Percentiles rank a stretch among this genome's conserved stretches.
Conservation (phyloP, 192 early-diverging fungal genomes). For the Backusella parvicylindrica region DNA sequence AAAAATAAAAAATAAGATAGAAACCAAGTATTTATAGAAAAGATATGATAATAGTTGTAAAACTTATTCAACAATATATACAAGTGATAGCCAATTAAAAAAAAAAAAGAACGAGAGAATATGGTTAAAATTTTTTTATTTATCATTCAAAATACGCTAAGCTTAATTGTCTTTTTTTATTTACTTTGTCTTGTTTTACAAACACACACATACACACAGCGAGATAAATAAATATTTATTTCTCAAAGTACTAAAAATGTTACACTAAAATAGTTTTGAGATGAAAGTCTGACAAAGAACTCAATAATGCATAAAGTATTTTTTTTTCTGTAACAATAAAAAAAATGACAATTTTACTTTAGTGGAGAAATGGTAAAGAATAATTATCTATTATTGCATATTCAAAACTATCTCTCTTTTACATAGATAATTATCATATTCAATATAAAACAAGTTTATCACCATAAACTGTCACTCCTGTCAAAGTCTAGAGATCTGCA, state of each 20-base stretch:
- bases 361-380: background rate
- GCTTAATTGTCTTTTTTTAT: background rate
- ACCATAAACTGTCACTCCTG: background rate
- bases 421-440: background rate
- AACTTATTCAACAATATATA: background rate
- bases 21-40: background rate
- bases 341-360: background rate
- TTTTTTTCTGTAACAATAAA: background rate
- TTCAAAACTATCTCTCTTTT: background rate
- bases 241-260: background rate
- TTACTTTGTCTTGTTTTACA: background rate
- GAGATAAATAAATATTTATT: background rate
- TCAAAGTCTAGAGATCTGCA: background rate
- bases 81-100: background rate
- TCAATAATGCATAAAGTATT: background rate
- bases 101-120: background rate
- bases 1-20: too few species aligned
- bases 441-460: background rate
- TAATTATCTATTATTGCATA: background rate
- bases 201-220: background rate
- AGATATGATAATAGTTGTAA: background rate
- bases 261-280: background rate
- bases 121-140: background rate
- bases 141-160: background rate
- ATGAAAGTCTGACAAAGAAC: background rate